Percentiles rank a stretch among this genome's conserved stretches.
Conservation (phyloP, 768 basidiomycete genomes). For the Russula sp. region DNA sequence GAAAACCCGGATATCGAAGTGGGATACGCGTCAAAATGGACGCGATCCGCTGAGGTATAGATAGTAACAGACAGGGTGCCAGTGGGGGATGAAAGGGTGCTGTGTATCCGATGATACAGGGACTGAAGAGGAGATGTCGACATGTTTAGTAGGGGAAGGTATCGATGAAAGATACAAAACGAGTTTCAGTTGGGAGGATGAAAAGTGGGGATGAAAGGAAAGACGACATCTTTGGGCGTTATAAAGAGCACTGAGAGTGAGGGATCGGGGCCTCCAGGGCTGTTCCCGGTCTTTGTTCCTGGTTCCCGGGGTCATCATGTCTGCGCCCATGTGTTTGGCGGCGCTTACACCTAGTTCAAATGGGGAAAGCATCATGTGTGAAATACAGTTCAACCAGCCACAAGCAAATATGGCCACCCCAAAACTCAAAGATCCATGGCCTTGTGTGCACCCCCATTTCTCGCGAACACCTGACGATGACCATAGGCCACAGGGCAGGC, state of each 20-base stretch:
- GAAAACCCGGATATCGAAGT: neutral
- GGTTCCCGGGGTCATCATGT: neutral
- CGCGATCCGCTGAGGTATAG: neutral
- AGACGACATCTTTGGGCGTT: constrained; percentile 1
- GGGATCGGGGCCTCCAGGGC: neutral
- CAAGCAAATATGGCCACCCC: constrained; percentile 4
- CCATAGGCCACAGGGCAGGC: neutral
- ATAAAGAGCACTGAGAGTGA: neutral
- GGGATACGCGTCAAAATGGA: neutral
- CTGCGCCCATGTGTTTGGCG: constrained; percentile 12
- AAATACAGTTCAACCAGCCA: neutral
- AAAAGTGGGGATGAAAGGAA: constrained; percentile 8
- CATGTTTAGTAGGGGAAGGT: neutral
- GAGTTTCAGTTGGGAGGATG: neutral
- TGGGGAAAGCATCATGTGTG: neutral
- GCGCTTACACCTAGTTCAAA: neutral
- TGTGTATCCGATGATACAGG: neutral
- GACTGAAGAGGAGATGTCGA: neutral
- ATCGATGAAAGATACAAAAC: neutral
- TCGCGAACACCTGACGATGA: neutral
- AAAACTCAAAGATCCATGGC: neutral
- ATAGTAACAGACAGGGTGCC: neutral
- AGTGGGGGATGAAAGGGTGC: neutral
- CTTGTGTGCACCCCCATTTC: neutral
- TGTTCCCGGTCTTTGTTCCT: constrained; percentile 18